Base-by-base conservation (phyloP, 2,329 filamentous ascomycete genomes). In the Cordyceps cateniannulata region DNA sequence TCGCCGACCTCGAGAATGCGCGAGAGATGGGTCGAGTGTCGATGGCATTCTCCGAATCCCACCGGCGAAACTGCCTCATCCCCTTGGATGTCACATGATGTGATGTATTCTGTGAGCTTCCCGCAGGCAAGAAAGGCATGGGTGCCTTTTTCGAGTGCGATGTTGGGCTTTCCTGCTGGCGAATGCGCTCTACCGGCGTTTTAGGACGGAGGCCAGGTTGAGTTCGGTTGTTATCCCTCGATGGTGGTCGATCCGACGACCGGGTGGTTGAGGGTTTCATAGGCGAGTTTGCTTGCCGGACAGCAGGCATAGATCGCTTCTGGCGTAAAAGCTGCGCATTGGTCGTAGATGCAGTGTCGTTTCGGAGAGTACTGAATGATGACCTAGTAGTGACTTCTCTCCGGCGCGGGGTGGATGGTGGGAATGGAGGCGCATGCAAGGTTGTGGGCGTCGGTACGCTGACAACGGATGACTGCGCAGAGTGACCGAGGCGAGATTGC, bases 51-150 rank as follows among this genome's bases (percentile, higher is more conserved):
- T 96, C 91, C 9, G 91, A 96, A 68, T 96, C 91, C 68, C 91
- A 87, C 49, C 93, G 89, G 50, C 91, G 85, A 70, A 93, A 87
- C 42, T 84, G 79, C 38, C 90, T 86, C 29, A 86, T 80, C 51
- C 76, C 80, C 75, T 92, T 96, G 47, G 89, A 80, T 53, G 83
- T 84, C 64, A 89, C 80, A 75, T 96, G 89, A 65, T 96, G 89
- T 12, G 90, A 91, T 70, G 91, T 89, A 24, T 84, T 82, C 63
- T 84, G 84, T 14, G 89, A 88, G 32, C 82, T 82, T 35, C 91
- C 91, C 47, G 90, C 88, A 32, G 92, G 90, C 50, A 96, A 74
- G 69, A 96, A 96, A 8, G 93, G 91, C 16, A 84, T 75, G 48
- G 85, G 84, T 56, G 83, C 78, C 72, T 86, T 87, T 64, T 85